A percentile compares a stretch with the other conserved stretches of the same genome.
phyloP scores from a whole-genome alignment of 2,329 filamentous ascomycete species.

The Furcasterigmium sp. region DNA sequence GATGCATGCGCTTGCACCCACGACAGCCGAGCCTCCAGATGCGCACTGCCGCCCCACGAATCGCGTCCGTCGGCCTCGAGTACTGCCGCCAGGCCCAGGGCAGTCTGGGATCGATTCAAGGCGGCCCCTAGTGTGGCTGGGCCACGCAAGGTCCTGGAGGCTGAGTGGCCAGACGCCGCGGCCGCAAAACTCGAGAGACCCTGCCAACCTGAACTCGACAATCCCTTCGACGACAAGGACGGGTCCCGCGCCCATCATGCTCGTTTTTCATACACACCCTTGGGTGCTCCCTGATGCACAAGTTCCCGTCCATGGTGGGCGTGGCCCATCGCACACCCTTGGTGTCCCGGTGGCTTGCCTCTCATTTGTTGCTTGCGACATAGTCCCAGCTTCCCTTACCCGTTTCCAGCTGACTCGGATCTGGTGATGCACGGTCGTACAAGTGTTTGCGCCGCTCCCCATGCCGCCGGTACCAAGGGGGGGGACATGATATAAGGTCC shows the following conservation, averaged over 20 bases:
- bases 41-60: too few species aligned
- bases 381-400: neutral
- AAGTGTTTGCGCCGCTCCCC: neutral
- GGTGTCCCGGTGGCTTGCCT: neutral
- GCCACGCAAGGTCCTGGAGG: neutral
- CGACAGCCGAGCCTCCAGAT: too few species aligned
- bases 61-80: too few species aligned
- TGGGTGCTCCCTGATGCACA: conserved; percentile 1
- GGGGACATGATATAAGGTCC: conserved; percentile 1
- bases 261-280: neutral
- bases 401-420: conserved; percentile 1
- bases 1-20: too few species aligned
- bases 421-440: conserved; percentile 3
- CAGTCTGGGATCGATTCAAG: too few species aligned
- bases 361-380: conserved; percentile 1
- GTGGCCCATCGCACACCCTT: conserved; percentile 1
- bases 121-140: neutral
- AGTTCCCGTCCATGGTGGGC: neutral
- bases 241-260: neutral
- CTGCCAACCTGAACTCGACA: neutral
- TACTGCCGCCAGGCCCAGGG: too few species aligned
- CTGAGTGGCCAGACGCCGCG: neutral
- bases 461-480: neutral
- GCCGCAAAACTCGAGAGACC: neutral
- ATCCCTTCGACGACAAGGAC: too few species aligned